A percentile compares a stretch with the other conserved stretches of the same genome.
Evolutionary conservation across 2,329 filamentous ascomycete genomes (phyloP).

Genomic region (Ascochyta koolunga): DNA sequence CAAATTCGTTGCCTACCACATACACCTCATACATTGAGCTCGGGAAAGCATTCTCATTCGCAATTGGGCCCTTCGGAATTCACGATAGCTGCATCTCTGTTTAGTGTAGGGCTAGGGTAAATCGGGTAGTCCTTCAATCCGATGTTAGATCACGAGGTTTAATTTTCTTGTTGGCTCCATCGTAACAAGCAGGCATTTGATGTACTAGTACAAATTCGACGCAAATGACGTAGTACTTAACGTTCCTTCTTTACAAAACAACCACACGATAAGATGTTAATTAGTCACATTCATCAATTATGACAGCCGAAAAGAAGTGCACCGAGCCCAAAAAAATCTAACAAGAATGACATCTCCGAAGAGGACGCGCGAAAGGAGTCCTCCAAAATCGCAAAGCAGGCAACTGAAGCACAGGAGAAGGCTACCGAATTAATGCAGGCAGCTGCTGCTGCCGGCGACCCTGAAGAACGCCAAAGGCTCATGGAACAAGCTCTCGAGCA

Average conservation of each 20-base stretch:
- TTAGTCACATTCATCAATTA: neutral
- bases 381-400: conserved; percentile 25
- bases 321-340: neutral
- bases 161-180: neutral
- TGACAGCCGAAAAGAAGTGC: neutral
- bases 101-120: no score
- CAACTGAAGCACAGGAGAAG: conserved; percentile 25
- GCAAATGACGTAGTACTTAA: conserved; percentile 8
- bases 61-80: no score
- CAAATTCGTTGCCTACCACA: no score
- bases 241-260: neutral
- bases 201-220: neutral
- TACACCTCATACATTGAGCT: no score
- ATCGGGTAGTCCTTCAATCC: no score
- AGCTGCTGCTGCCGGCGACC: conserved; percentile 22
- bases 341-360: conserved; percentile 20
- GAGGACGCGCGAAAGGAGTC: conserved; percentile 28
- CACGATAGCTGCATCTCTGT: no score
- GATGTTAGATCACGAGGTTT: no score
- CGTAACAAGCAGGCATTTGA: neutral
- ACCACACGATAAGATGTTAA: neutral
- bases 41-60: no score
- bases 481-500: conserved; percentile 29
- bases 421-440: conserved; percentile 28
- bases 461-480: conserved; percentile 28